Percentiles rank a stretch among this genome's conserved stretches.
These are phyloP conservation scores for Dillenia turbinata DNA, from an alignment of 164 flowering plant genomes.

Conservation along the genomic window DNA sequence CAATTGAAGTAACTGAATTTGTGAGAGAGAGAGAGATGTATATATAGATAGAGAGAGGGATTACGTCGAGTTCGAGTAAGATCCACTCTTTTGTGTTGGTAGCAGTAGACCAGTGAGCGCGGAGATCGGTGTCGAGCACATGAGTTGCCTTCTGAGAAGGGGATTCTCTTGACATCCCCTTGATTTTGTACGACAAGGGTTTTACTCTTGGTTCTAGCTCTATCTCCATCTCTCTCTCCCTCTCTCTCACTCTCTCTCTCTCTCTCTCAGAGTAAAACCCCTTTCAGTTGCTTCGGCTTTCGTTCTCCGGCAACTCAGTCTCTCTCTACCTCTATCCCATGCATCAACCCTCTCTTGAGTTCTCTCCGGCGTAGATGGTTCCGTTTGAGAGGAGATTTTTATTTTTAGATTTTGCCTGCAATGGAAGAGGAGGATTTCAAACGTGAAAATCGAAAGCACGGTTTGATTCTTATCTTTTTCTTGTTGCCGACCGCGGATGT, in stretches of 20 bases:
- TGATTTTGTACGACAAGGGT: conserved; percentile 68
- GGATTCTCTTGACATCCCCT: conserved; percentile 78
- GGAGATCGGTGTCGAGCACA: conserved; percentile 83
- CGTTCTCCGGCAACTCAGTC: too few relatives aligned
- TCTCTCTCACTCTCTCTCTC: background rate
- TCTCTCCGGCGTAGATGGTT: too few relatives aligned
- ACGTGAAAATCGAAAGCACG: too few relatives aligned
- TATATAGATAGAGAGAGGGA: background rate
- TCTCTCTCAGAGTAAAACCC: background rate
- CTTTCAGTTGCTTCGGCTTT: too few relatives aligned
- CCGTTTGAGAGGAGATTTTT: too few relatives aligned
- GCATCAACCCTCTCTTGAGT: too few relatives aligned
- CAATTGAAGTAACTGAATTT: background rate
- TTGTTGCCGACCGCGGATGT: conserved; percentile 40
- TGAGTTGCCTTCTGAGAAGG: conserved; percentile 73
- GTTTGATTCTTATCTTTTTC: too few relatives aligned
- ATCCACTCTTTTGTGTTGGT: conserved; percentile 98
- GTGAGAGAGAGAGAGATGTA: background rate
- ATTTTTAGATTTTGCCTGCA: too few relatives aligned
- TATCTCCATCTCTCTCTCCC: conserved; percentile 49
- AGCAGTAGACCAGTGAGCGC: conserved; percentile 88
- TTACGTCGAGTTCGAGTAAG: conserved; percentile 79
- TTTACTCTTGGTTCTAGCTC: conserved; percentile 82
- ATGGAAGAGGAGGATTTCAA: too few relatives aligned
- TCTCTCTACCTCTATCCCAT: too few relatives aligned